phyloP scores from a whole-genome alignment of 1,284 basidiomycete species.

The Rhodofomes roseus region DNA sequence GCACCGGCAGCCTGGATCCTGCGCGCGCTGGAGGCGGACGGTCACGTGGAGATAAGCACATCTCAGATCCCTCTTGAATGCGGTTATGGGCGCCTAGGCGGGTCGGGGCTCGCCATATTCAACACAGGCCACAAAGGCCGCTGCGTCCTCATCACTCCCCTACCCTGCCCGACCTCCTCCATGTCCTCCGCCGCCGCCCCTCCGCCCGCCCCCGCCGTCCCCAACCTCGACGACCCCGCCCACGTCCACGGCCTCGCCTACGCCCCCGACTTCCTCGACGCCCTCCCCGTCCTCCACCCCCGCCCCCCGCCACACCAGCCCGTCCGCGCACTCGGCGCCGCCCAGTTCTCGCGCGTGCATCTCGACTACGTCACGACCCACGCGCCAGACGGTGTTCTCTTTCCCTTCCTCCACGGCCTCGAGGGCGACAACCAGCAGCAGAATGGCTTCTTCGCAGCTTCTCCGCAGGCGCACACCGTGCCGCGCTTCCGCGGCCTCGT shows the following conservation, averaged over 20 bases:
- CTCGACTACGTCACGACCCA: slow-evolving; percentile 60
- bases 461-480: slow-evolving; percentile 23
- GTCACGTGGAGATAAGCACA: slow-evolving; percentile 11
- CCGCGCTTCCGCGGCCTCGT: slow-evolving; percentile 59
- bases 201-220: slow-evolving; percentile 6
- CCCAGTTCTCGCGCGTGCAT: slow-evolving; percentile 59
- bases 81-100: not conserved
- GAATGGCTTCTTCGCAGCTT: slow-evolving; percentile 69
- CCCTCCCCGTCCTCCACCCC: slow-evolving; percentile 36
- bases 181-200: slow-evolving; percentile 1
- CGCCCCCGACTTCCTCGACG: slow-evolving; percentile 33
- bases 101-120: not conserved
- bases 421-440: slow-evolving; percentile 76
- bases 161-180: not conserved
- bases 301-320: slow-evolving; percentile 37
- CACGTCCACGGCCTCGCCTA: slow-evolving; percentile 41
- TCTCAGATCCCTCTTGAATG: not conserved
- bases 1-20: not conserved
- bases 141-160: not conserved
- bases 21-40: not conserved
- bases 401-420: slow-evolving; percentile 82
- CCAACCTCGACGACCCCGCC: not conserved
- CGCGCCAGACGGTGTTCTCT: slow-evolving; percentile 73
- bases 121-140: slow-evolving; percentile 2
- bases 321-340: slow-evolving; percentile 50